Evolutionary conservation across 306 rosid species (phyloP).

Genomic region (Canavalia gladiata): DNA sequence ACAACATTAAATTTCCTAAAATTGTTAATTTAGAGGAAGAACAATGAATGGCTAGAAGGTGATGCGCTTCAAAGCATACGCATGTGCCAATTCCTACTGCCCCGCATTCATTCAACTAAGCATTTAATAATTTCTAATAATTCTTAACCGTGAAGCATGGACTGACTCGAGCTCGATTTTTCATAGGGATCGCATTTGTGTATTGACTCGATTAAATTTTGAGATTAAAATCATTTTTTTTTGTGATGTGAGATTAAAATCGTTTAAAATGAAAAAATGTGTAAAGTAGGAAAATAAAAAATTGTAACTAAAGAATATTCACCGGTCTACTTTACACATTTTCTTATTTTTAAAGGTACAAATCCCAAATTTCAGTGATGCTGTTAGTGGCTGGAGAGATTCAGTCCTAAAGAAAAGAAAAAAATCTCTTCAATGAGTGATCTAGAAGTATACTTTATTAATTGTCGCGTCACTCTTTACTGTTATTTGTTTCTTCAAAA

Average conservation of each 20-base stretch:
- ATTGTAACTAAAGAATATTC: too few species aligned
- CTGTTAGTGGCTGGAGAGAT: background rate
- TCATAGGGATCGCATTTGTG: background rate
- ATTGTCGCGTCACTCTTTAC: too few species aligned
- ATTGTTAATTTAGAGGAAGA: background rate
- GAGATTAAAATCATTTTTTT: background rate
- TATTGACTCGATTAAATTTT: background rate
- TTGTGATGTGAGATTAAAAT: background rate
- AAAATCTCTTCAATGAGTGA: background rate
- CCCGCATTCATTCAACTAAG: background rate
- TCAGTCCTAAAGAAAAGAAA: background rate
- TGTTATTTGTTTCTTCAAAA: too few species aligned
- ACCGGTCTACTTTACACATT: too few species aligned
- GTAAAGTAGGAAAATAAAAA: background rate
- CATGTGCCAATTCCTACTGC: background rate
- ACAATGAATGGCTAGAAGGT: background rate
- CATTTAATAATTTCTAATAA: background rate
- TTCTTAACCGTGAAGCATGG: background rate
- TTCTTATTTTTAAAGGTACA: too few species aligned
- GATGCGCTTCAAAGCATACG: background rate
- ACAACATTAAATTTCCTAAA: background rate
- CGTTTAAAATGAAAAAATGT: background rate
- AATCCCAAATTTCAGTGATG: background rate
- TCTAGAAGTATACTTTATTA: background rate
- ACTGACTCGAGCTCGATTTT: background rate